Evolutionary conservation across 2,329 filamentous ascomycete species (phyloP).

Genomic region (Ascochyta koolunga): DNA sequence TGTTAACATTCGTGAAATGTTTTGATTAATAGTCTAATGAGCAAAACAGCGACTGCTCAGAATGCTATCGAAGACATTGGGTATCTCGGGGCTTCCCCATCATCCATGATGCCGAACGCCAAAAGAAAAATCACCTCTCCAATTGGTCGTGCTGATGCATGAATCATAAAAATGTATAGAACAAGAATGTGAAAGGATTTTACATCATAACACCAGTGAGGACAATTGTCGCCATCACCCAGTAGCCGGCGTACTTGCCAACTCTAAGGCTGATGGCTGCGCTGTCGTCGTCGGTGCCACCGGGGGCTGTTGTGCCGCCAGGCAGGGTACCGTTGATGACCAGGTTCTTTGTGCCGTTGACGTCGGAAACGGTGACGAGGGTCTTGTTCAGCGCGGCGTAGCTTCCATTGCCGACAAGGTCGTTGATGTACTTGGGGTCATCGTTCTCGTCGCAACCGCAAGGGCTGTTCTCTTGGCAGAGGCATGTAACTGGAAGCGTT

Average conservation of each 20-base stretch:
- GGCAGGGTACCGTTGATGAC: conserved; percentile 78
- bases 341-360: conserved; percentile 68
- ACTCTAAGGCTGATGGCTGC: conserved; percentile 27
- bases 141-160: background rate
- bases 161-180: background rate
- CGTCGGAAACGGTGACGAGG: conserved; percentile 65
- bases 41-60: too few relatives aligned
- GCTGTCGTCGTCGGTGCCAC: conserved; percentile 40
- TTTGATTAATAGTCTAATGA: too few relatives aligned
- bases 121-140: background rate
- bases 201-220: conserved; percentile 26
- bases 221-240: conserved; percentile 48
- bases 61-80: background rate
- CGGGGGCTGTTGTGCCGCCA: conserved; percentile 58
- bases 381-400: conserved; percentile 65
- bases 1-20: too few relatives aligned
- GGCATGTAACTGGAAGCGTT: conserved; percentile 63
- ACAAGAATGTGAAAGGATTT: background rate
- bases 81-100: background rate
- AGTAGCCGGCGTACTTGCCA: conserved; percentile 47
- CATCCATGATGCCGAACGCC: background rate
- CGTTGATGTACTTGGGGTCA: conserved; percentile 63
- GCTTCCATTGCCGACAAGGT: conserved; percentile 63
- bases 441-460: conserved; percentile 75
- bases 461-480: conserved; percentile 62